phyloP scores from a whole-genome alignment of 768 basidiomycete species.

The Paxillus rubicundulus region DNA sequence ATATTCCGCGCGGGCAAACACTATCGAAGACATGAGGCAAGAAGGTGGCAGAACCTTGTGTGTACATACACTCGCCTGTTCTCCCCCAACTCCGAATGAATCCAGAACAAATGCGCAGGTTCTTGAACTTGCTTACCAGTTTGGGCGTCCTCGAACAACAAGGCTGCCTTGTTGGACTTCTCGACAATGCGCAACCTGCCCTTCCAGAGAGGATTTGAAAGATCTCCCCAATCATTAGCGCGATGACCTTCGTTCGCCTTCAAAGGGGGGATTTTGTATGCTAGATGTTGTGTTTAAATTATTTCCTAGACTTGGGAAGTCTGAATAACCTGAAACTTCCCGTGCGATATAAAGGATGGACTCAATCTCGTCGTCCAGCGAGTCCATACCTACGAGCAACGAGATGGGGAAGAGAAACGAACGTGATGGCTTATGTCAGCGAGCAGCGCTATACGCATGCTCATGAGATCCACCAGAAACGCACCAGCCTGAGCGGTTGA shows the following conservation, averaged over 20 bases:
- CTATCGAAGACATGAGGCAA: conserved; percentile 36
- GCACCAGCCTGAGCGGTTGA: background rate
- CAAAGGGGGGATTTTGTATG: conserved; percentile 88
- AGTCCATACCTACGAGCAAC: conserved; percentile 42
- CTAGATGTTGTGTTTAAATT: conserved; percentile 41
- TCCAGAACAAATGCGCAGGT: conserved; percentile 1
- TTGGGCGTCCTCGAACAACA: conserved; percentile 78
- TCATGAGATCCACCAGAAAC: conserved; percentile 1
- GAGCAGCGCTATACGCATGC: background rate
- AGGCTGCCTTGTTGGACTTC: conserved; percentile 58
- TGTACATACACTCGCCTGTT: conserved; percentile 64
- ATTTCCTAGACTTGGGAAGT: conserved; percentile 11
- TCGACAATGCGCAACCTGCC: conserved; percentile 86
- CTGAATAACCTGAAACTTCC: conserved; percentile 76
- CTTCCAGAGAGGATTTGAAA: conserved; percentile 84
- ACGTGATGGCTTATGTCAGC: conserved; percentile 24
- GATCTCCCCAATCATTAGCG: conserved; percentile 90
- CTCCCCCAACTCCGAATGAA: background rate
- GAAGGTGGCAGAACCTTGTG: conserved; percentile 10
- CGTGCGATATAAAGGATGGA: conserved; percentile 87
- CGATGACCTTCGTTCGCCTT: conserved; percentile 87
- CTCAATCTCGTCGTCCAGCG: conserved; percentile 76
- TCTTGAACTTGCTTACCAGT: conserved; percentile 54
- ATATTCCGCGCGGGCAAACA: conserved; percentile 87
- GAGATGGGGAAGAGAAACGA: background rate